Conservation (phyloP, 2,329 filamentous ascomycete genomes). For the Pseudocercospora ulei region DNA sequence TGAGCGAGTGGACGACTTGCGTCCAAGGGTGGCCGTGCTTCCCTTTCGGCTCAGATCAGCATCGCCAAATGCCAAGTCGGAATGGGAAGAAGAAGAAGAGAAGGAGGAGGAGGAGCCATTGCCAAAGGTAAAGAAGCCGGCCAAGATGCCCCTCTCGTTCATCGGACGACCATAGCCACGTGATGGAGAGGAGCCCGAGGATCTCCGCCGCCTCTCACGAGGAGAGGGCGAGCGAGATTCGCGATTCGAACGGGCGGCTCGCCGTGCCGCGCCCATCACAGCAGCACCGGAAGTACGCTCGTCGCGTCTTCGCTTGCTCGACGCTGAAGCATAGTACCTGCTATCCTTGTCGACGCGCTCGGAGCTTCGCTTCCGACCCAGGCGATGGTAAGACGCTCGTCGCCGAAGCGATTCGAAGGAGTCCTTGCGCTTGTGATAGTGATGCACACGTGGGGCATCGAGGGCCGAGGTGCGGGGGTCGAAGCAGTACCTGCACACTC, state of each 20-base stretch:
- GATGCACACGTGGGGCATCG: constrained; percentile 53
- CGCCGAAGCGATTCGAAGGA: constrained; percentile 30
- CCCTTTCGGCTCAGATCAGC: constrained; percentile 25
- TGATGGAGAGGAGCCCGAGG: constrained; percentile 16
- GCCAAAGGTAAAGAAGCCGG: constrained; percentile 43
- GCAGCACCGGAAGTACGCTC: constrained; percentile 34
- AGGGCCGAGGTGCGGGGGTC: constrained; percentile 48
- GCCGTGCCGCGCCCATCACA: constrained; percentile 42
- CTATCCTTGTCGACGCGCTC: constrained; percentile 51
- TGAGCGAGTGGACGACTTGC: constrained; percentile 22
- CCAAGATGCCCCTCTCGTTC: constrained; percentile 25
- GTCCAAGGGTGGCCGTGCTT: constrained; percentile 17
- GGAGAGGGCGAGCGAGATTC: constrained; percentile 21
- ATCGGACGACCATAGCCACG: constrained; percentile 16
- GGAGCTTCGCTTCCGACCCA: constrained; percentile 29
- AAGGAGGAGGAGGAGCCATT: constrained; percentile 41
- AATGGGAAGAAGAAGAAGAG: constrained; percentile 38
- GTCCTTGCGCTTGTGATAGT: constrained; percentile 39
- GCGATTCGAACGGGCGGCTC: constrained; percentile 20
- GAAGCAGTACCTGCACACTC: constrained; percentile 57
- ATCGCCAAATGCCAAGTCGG: constrained; percentile 41
- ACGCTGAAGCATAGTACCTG: constrained; percentile 48
- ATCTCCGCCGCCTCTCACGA: constrained; percentile 19
- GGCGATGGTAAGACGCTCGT: constrained; percentile 24
- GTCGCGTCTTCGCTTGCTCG: constrained; percentile 38